Percentiles rank a stretch among this genome's conserved stretches.
These are phyloP conservation scores for Aegilops longissima DNA, from an alignment of 176 grass and related monocot species.

Conservation along the genomic window DNA sequence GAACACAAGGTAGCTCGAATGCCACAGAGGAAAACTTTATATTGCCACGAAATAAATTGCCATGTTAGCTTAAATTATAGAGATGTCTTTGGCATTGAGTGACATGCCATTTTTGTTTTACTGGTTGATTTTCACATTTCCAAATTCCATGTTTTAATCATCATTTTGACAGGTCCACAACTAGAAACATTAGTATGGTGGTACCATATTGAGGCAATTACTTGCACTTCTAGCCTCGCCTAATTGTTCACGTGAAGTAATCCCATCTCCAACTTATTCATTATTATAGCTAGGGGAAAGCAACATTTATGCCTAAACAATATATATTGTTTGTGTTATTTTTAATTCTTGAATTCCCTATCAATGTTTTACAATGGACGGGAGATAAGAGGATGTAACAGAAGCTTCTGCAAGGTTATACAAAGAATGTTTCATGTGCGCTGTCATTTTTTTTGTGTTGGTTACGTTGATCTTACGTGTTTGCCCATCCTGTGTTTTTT, in stretches of 20 bases:
- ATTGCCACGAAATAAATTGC: background rate
- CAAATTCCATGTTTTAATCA: constrained; percentile 20
- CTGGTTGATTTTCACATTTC: background rate
- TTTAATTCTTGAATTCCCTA: background rate
- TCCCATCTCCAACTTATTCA: background rate
- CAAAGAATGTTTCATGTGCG: too few species aligned
- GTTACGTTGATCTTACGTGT: too few species aligned
- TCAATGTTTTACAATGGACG: too few species aligned
- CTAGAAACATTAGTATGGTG: constrained; percentile 76
- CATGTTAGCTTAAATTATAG: background rate
- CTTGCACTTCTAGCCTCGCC: constrained; percentile 64
- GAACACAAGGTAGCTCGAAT: background rate
- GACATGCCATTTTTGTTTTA: background rate
- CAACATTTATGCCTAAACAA: background rate
- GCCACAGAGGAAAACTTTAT: background rate
- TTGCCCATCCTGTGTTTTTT: too few species aligned
- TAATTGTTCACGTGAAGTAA: constrained; percentile 76
- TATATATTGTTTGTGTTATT: background rate
- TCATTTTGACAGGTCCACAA: constrained; percentile 57
- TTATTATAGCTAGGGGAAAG: constrained; percentile 5
- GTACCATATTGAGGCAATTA: constrained; percentile 71
- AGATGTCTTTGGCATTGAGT: background rate
- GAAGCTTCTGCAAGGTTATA: constrained; percentile 26
- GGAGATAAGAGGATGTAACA: constrained; percentile 18
- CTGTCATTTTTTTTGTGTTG: too few species aligned